Evolutionary conservation across 768 basidiomycete species (phyloP).

Genomic region (Mycena rebaudengoi): DNA sequence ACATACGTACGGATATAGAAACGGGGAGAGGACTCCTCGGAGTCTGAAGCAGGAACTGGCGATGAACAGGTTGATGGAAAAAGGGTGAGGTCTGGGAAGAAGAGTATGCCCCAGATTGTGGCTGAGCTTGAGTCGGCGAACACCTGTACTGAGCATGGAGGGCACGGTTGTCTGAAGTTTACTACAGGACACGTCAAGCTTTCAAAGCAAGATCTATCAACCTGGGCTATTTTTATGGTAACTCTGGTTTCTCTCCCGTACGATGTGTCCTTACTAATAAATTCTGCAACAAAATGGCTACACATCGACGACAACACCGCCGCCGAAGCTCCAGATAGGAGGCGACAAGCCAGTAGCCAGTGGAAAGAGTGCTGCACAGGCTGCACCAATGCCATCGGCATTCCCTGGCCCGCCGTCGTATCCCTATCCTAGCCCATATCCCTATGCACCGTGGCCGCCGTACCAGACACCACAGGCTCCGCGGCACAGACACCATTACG

Average conservation of each 20-base stretch:
- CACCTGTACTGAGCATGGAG: background rate
- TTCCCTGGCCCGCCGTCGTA: background rate
- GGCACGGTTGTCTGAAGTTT: background rate
- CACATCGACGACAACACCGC: background rate
- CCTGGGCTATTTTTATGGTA: slow-evolving; percentile 3
- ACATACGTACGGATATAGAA: background rate
- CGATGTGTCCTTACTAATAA: background rate
- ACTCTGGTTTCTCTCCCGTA: too few species aligned
- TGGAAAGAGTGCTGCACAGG: background rate
- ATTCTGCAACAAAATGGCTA: background rate
- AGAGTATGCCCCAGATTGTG: background rate
- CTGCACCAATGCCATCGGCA: background rate
- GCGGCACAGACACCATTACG: background rate
- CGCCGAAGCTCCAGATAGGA: background rate
- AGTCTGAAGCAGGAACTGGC: background rate
- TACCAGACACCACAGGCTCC: slow-evolving; percentile 1
- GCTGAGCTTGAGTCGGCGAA: background rate
- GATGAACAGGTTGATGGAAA: background rate
- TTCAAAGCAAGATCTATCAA: background rate
- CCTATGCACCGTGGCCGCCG: background rate
- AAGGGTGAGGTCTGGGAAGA: background rate
- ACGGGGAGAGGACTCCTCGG: background rate
- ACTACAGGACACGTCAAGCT: background rate
- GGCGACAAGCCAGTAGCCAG: background rate
- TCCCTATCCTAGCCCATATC: background rate